Percentiles rank a stretch among this genome's conserved stretches.
Evolutionary conservation across 176 grass and related monocot species (phyloP).

Genomic region (Canna indica): DNA sequence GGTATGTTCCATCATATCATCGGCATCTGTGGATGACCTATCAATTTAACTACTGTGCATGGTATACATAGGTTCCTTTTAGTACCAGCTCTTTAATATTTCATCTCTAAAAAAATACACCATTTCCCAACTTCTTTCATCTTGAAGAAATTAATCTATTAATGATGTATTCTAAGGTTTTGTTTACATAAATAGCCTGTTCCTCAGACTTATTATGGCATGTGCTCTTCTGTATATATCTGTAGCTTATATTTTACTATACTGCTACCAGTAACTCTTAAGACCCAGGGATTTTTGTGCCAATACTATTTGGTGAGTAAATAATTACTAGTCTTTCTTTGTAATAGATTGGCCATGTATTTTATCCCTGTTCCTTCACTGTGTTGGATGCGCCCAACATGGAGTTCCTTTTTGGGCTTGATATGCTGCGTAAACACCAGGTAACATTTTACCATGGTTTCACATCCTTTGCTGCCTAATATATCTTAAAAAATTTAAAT

Average conservation of each 20-base stretch:
- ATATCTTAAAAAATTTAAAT: background rate
- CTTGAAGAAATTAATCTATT: too few relatives aligned
- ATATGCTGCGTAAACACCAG: slow-evolving; percentile 99
- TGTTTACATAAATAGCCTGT: background rate
- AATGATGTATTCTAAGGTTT: background rate
- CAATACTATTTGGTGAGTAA: background rate
- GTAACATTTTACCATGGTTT: slow-evolving; percentile 32
- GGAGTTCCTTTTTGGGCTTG: slow-evolving; percentile 98
- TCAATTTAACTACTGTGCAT: too few relatives aligned
- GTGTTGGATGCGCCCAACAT: slow-evolving; percentile 96
- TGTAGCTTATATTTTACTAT: background rate
- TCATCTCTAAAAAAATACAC: too few relatives aligned
- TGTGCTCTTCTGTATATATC: slow-evolving; percentile 14
- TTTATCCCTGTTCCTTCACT: slow-evolving; percentile 95
- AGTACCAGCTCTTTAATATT: too few relatives aligned
- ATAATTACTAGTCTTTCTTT: slow-evolving; percentile 10
- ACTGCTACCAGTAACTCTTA: background rate
- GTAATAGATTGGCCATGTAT: slow-evolving; percentile 62
- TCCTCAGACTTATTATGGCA: background rate
- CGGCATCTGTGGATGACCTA: background rate
- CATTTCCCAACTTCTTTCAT: too few relatives aligned
- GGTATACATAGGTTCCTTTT: too few relatives aligned
- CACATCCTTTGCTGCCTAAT: background rate
- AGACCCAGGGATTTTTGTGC: background rate
- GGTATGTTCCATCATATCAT: background rate